Percentiles rank a stretch among this genome's conserved stretches.
These are phyloP conservation scores for Pythium guiyangense DNA, from an alignment of 352 stramenopile species.

Conservation along the genomic window DNA sequence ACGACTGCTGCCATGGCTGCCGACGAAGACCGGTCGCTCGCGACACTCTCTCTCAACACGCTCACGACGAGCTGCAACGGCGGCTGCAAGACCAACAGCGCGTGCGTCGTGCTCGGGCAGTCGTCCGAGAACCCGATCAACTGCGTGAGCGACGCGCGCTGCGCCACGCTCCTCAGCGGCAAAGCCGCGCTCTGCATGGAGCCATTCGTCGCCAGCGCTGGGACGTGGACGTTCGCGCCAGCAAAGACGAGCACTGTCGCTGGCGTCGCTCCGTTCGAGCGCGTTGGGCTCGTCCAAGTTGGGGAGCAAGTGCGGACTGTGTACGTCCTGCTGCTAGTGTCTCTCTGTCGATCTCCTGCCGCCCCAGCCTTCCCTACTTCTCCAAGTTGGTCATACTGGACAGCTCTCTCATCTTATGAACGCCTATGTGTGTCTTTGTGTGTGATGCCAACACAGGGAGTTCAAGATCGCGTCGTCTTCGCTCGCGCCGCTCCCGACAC, in stretches of 20 bases:
- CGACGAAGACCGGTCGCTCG: conserved; percentile 8
- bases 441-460: conserved; percentile 13
- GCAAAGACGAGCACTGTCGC: conserved; percentile 40
- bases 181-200: conserved; percentile 63
- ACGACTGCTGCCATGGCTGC: conserved; percentile 5
- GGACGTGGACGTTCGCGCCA: conserved; percentile 51
- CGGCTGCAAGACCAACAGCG: conserved; percentile 48
- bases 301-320: conserved; percentile 40
- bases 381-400: no score
- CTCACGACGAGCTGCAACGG: conserved; percentile 76
- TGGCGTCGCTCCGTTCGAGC: conserved; percentile 59
- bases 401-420: neutral
- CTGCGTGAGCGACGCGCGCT: conserved; percentile 72
- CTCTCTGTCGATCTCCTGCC: neutral
- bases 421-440: neutral
- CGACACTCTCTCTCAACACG: conserved; percentile 53
- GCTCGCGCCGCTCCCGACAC: conserved; percentile 29
- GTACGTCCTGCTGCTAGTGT: conserved; percentile 9
- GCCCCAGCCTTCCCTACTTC: neutral
- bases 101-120: conserved; percentile 61
- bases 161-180: conserved; percentile 59
- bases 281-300: conserved; percentile 64
- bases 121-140: conserved; percentile 56
- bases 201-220: conserved; percentile 32
- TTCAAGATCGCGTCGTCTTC: conserved; percentile 35